Evolutionary conservation across 2,329 filamentous ascomycete genomes (phyloP).

Genomic region (Monilinia vaccinii-corymbosi): DNA sequence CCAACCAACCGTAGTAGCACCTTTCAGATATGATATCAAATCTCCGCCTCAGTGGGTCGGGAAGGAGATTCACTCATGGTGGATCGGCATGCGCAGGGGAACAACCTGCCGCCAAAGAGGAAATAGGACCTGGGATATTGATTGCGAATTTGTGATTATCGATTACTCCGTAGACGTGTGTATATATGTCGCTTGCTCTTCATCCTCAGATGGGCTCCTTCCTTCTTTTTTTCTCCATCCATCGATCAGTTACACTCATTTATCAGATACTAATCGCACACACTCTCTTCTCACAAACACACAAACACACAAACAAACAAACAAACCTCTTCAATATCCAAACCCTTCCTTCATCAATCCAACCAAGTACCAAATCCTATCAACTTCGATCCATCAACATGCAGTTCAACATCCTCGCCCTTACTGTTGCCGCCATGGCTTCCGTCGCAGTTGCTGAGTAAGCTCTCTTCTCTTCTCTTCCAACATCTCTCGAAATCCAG

Average conservation of each 20-base stretch:
- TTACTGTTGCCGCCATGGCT: conserved; percentile 26
- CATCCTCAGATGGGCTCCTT: neutral
- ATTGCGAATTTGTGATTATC: neutral
- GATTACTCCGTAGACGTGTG: neutral
- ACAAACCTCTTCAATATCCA: conserved; percentile 14
- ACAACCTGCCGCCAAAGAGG: conserved; percentile 5
- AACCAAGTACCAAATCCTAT: neutral
- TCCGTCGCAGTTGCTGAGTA: conserved; percentile 23
- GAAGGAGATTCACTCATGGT: neutral
- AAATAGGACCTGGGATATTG: neutral
- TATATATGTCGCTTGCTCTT: conserved; percentile 6
- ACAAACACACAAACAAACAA: neutral
- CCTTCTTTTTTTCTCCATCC: conserved; percentile 19
- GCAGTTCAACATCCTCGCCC: conserved; percentile 27
- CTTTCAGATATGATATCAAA: neutral
- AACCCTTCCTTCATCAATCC: neutral
- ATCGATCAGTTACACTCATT: conserved; percentile 28
- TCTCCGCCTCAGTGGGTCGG: neutral
- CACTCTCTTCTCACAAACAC: conserved; percentile 11
- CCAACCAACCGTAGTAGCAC: too few relatives aligned
- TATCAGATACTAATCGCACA: conserved; percentile 17
- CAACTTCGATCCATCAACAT: conserved; percentile 26
- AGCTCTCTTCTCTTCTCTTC: neutral
- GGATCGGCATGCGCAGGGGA: neutral
- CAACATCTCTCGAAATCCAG: neutral